Evolutionary conservation across 371 early-diverging fungal genomes (phyloP), one percentile per base, ranked within the genome.

Genomic region (Nematocida homosporus): DNA sequence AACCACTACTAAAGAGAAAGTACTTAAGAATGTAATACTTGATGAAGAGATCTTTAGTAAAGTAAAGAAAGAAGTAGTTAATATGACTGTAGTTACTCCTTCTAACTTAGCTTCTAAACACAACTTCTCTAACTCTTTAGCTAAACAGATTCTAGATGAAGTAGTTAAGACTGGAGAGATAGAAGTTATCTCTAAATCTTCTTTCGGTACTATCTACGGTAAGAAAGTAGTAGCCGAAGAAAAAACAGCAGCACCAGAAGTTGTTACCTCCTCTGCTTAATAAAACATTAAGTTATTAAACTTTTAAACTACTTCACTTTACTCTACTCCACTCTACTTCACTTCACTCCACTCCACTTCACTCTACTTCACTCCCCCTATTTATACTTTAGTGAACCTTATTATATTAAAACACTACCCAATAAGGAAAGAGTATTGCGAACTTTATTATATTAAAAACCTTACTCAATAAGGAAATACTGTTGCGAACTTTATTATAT

Each of bases 31-130:
- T 0, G 79, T 77, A 34, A 69, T 67, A 13, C 76, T 81, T 13
- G 55, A 60, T 40, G 76, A 78, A 40, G 81, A 80, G 6, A 20
- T 76, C 4, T 68, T 79, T 32, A 35, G 56, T 23, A 83, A 81
- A 60, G 79, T 83, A 65, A 78, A 68, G 53, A 80, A 81, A 56
- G 83, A 83, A 48, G 69, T 81, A 13, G 34, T 59, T 8, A 59
- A 61, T 3, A 78, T 78, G 63, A 56, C 41, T 29, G n/a, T 79
- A 8, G 55, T 83, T 37, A 81, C 83, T 8, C 60, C 65, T 47
- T 59, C 61, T 32, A 47, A 48, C 27, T 52, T 83, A 40, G 66
- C 77, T n/a, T 54, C 66, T 20, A 78, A 53, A 56, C 35, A 78
- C 67, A 81, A 81, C 57, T 64, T 83, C 48, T 75, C 65, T 63